Evolutionary conservation across 768 basidiomycete genomes (phyloP), one percentile per base, ranked within the genome.

Genomic region (Polyporus arcularius): DNA sequence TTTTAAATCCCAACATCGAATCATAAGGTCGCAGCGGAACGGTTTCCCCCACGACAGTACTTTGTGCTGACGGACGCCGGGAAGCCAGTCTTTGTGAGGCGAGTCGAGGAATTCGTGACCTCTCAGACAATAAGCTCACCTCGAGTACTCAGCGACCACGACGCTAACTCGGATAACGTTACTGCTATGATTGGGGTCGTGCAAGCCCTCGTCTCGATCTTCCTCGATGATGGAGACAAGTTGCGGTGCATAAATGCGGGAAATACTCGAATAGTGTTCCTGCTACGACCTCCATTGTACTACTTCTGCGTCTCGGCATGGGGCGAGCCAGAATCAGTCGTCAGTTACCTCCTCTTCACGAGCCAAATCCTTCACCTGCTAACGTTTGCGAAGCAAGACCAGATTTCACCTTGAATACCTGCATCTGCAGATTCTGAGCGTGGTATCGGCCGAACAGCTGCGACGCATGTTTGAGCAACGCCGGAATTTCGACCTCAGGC

Each of bases 1-100:
- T 7, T 11, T 14, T 32, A 40, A 7, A 47, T 21, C 18, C 12
- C 1, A 7, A n/a, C 15, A 11, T 12, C 39, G 4, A n/a, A 26
- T 18, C 18, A n/a, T 10, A 30, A n/a, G 16, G 12, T 14, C n/a
- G 4, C 45, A 67, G 66, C 57, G 28, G 66, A 65, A 15, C 18
- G 38, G 47, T 67, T 65, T 53, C 55, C 55, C 1, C 62, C 67
- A 15, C 55, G 67, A 2, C 85, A 93, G 70, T 99, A 98, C 73
- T 97, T 92, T 70, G 84, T 98, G 15, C 81, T 98, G 18, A 98
- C 96, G 0, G 87, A 96, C 63, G 97, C 97, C 32, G 97, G 97
- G 31, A 98, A 99, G 74, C 96, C 96, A n/a, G 95, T 99, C 11
- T 99, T 92, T 70, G 81, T 86, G 45, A 93, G 92, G 95, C 91